phyloP scores from a whole-genome alignment of 345 rosid genomes.

The Euphorbia pulcherrima region DNA sequence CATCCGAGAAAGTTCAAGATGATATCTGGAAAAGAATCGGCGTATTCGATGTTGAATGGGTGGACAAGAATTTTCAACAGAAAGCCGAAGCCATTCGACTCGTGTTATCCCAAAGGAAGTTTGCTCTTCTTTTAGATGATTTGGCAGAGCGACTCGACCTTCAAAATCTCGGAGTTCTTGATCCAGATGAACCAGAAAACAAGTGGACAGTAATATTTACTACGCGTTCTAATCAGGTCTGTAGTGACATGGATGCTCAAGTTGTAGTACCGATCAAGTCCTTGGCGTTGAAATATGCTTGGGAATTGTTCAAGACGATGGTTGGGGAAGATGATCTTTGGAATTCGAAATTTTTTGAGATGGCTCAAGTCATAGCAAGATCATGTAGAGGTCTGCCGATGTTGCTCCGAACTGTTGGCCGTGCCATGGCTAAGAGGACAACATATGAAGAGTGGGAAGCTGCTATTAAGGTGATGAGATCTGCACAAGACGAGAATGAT shows the following conservation, averaged over 20 bases:
- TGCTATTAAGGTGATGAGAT: neutral
- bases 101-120: neutral
- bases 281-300: neutral
- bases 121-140: slow-evolving; percentile 2
- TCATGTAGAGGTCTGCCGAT: neutral
- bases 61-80: slow-evolving; percentile 17
- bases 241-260: neutral
- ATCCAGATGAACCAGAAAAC: neutral
- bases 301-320: neutral
- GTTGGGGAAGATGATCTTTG: neutral
- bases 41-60: slow-evolving; percentile 27
- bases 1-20: slow-evolving; percentile 32
- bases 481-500: no score
- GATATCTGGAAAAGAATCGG: slow-evolving; percentile 34
- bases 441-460: neutral
- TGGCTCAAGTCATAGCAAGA: neutral
- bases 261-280: neutral
- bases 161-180: neutral
- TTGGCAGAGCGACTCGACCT: neutral
- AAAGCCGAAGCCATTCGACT: neutral
- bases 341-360: neutral
- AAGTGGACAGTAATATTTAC: neutral
- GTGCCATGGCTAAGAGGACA: neutral
- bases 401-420: neutral
- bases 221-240: neutral